Conservation (phyloP, 768 basidiomycete species). For the Agrocybe praecox region DNA sequence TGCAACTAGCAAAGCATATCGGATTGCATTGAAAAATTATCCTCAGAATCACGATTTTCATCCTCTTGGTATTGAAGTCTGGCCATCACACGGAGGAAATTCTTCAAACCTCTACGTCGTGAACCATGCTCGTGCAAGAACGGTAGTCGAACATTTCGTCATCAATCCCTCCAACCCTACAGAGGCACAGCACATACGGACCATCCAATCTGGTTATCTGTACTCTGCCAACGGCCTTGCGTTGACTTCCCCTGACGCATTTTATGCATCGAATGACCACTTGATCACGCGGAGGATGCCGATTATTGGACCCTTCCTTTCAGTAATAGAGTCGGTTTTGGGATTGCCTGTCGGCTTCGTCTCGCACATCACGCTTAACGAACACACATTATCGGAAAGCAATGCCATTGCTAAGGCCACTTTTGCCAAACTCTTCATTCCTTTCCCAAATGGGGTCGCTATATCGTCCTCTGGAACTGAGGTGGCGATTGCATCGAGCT, state of each 20-base stretch:
- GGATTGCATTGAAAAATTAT: constrained; percentile 50
- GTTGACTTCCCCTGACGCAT: constrained; percentile 63
- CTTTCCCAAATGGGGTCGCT: constrained; percentile 74
- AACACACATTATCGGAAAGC: constrained; percentile 14
- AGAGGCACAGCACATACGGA: constrained; percentile 57
- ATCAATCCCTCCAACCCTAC: constrained; percentile 46
- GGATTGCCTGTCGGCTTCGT: constrained; percentile 63
- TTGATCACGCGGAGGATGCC: constrained; percentile 64
- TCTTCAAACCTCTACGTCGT: constrained; percentile 62
- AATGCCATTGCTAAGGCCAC: constrained; percentile 34
- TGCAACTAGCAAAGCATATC: constrained; percentile 30
- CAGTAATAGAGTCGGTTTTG: constrained; percentile 56
- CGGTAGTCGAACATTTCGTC: constrained; percentile 70
- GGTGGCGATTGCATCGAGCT: constrained; percentile 61
- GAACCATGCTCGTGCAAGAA: constrained; percentile 65
- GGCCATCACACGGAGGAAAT: constrained; percentile 49
- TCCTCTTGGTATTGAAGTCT: constrained; percentile 66
- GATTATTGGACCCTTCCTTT: constrained; percentile 48
- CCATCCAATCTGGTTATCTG: constrained; percentile 59
- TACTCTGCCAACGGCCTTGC: constrained; percentile 70
- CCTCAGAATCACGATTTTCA: constrained; percentile 67
- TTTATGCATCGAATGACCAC: constrained; percentile 79
- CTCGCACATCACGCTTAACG: constrained; percentile 51
- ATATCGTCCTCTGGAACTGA: constrained; percentile 50
- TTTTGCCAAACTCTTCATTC: constrained; percentile 47